A percentile compares a stretch with the other conserved stretches of the same genome.
Conservation (phyloP, 805 yeast genomes). For the Zygoascus ofunaensis region DNA sequence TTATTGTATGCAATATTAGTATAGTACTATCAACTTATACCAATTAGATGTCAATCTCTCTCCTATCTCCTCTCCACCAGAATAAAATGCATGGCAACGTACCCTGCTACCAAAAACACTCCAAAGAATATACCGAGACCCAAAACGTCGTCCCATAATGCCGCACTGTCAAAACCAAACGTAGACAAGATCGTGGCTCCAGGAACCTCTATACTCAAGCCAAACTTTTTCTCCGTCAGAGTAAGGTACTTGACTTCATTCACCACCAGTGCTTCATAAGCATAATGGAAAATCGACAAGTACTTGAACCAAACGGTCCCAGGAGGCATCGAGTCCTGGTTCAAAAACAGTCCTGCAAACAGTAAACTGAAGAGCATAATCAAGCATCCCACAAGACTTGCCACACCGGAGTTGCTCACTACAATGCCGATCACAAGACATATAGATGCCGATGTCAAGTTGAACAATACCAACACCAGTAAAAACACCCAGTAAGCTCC, state of each 20-base stretch:
- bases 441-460: slow-evolving; percentile 76
- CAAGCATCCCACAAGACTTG: slow-evolving; percentile 80
- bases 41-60: too few relatives aligned
- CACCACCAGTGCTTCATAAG: slow-evolving; percentile 84
- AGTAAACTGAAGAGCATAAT: slow-evolving; percentile 74
- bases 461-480: slow-evolving; percentile 67
- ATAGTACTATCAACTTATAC: too few relatives aligned
- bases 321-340: slow-evolving; percentile 55
- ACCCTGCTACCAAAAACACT: slow-evolving; percentile 59
- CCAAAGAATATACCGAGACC: slow-evolving; percentile 50
- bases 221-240: slow-evolving; percentile 80
- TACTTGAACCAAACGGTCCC: slow-evolving; percentile 67
- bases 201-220: slow-evolving; percentile 89
- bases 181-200: slow-evolving; percentile 95
- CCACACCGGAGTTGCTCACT: slow-evolving; percentile 82
- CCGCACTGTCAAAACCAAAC: slow-evolving; percentile 84
- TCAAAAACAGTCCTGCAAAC: slow-evolving; percentile 90
- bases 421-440: slow-evolving; percentile 82
- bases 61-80: slow-evolving; percentile 64
- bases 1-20: too few relatives aligned
- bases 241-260: slow-evolving; percentile 87
- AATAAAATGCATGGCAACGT: slow-evolving; percentile 58
- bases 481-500: slow-evolving; percentile 65
- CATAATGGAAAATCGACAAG: slow-evolving; percentile 87
- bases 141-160: slow-evolving; percentile 56